These are phyloP conservation scores for Spergularia bocconei DNA, from an alignment of 148 eudicot genomes.

Conservation along the genomic window DNA sequence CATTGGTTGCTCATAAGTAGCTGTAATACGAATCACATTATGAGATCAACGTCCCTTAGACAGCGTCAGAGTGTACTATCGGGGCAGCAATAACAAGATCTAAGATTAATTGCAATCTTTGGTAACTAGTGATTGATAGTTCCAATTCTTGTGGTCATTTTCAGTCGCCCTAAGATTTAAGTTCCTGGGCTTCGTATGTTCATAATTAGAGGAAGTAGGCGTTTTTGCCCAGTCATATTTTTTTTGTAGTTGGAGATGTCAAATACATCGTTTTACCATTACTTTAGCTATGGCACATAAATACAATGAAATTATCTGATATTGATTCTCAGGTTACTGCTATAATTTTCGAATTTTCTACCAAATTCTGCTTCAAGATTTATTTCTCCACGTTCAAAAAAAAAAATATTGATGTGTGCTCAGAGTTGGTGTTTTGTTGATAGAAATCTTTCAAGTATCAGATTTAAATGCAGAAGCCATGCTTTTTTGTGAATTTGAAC, in stretches of 20 bases:
- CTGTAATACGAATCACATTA: background rate
- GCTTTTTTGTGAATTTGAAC: too few relatives aligned
- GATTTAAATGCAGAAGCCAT: too few relatives aligned
- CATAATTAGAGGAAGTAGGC: constrained; percentile 17
- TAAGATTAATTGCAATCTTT: background rate
- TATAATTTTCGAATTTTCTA: background rate
- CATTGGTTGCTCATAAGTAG: background rate
- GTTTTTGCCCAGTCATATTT: background rate
- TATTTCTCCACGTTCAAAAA: background rate
- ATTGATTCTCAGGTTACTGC: background rate
- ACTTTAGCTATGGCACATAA: background rate
- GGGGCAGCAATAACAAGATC: background rate
- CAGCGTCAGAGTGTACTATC: background rate
- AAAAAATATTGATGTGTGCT: too few relatives aligned
- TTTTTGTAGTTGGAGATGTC: background rate
- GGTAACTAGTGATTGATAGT: constrained; percentile 1
- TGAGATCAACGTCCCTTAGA: background rate
- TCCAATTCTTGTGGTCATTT: background rate
- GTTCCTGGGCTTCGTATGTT: constrained; percentile 5
- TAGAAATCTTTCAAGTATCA: too few relatives aligned
- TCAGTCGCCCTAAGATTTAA: background rate
- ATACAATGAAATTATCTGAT: background rate
- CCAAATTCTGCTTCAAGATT: background rate
- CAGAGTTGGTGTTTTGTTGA: background rate
- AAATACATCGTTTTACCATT: background rate